Base-by-base conservation (phyloP, 2,329 filamentous ascomycete genomes). In the Scedosporium boydii region DNA sequence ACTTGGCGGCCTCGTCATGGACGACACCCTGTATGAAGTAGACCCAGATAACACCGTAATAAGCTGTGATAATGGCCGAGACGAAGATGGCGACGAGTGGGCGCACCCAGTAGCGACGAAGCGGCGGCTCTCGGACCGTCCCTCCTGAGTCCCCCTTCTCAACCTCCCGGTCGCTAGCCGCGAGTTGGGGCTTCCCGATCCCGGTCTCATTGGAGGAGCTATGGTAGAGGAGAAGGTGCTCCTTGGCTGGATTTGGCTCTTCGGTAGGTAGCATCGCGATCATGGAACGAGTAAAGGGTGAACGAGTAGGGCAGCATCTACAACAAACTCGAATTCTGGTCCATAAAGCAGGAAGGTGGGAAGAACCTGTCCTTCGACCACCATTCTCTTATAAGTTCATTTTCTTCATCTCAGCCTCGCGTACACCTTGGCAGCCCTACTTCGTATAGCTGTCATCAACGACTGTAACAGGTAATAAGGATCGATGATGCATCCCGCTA, bases 1-100 rank as follows among this genome's bases (percentile, higher is more conserved):
- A 65, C 57, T 65, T 63, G 46, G 59, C 62, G 26, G 48, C 62
- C 18, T 62, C 38, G 26, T 63, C 62, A 18, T 23, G 7, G 4
- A 42, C 38, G 26, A 29, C 41, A 2, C 27, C 57, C 9, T 14
- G 51, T 2, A 63, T 6, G 14, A 65, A 44, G 6, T 27, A 57
- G 10, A n/a, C 7, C 64, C 64, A 65, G 48, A 63, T 61, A 16
- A 63, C 14, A n/a, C 41, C 46, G 29, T 64, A 64, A 26, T 41
- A 63, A 4, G 18, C 48, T 12, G 63, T 64, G 29, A 64, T 27
- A 38, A 58, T 9, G 42, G 29, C n/a, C 3, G 63, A 61, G 55
- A 62, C 46, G 16, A 63, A 18, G 48, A 64, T 63, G 10, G 60
- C 10, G 48, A 63, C 58, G 9, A 64, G 51, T 4, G 61, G 51